A percentile compares a stretch with the other conserved stretches of the same genome.
These are phyloP conservation scores for Protomyces macrosporus DNA, from an alignment of 1,139 yeast species.

Conservation along the genomic window DNA sequence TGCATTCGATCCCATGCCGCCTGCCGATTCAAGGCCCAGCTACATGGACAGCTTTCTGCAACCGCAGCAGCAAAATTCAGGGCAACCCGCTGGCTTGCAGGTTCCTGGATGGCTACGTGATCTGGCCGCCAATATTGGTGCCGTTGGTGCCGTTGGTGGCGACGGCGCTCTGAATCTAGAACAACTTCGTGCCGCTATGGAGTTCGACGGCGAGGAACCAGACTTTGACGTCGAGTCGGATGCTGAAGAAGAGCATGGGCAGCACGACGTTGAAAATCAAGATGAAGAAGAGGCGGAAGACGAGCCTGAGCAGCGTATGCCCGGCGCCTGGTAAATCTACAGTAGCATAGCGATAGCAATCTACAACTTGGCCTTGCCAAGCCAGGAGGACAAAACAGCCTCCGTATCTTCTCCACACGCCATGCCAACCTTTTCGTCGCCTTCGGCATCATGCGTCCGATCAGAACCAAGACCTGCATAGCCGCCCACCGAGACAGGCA, in stretches of 20 bases:
- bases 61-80: no score
- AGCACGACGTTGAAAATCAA: not conserved
- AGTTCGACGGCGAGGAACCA: no score
- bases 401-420: slow-evolving; percentile 1
- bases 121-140: no score
- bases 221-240: no score
- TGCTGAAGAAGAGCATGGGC: no score
- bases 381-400: not conserved
- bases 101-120: no score
- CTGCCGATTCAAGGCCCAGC: slow-evolving; percentile 23
- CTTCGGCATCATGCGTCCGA: not conserved
- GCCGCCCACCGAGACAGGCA: slow-evolving; percentile 12
- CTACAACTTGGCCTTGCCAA: not conserved
- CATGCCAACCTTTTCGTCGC: slow-evolving; percentile 4
- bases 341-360: no score
- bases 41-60: not conserved
- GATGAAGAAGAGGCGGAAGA: not conserved
- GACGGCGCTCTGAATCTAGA: no score
- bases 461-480: slow-evolving; percentile 1
- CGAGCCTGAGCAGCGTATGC: not conserved
- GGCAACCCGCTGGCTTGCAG: no score
- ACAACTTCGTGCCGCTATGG: no score
- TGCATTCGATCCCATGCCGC: slow-evolving; percentile 28
- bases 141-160: no score
- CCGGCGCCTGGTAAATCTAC: not conserved